A percentile compares a stretch with the other conserved stretches of the same genome.
Conservation (phyloP, 441 rosid species). For the Isatis lusitanica region DNA sequence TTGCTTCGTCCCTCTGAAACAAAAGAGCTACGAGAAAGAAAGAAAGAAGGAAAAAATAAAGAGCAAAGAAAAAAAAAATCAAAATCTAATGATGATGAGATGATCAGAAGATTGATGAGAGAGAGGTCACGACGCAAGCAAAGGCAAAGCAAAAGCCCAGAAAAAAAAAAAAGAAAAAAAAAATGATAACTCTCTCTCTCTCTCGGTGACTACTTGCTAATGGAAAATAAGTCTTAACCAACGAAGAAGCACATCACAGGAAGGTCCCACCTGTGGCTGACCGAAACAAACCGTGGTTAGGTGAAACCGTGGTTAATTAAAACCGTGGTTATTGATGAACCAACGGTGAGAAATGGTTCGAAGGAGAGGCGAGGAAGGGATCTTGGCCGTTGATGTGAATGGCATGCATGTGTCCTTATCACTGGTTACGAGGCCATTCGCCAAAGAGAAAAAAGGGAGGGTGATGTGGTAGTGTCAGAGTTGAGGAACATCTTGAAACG, state of each 20-base stretch:
- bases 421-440: constrained; percentile 46
- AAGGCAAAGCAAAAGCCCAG: constrained; percentile 18
- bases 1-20: constrained; percentile 13
- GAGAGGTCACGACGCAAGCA: constrained; percentile 25
- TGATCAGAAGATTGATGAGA: constrained; percentile 24
- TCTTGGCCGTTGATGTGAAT: constrained; percentile 49
- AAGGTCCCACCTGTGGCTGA: constrained; percentile 22
- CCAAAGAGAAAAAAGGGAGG: constrained; percentile 28
- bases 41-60: background rate
- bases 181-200: background rate
- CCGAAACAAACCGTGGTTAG: constrained; percentile 44
- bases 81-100: constrained; percentile 39
- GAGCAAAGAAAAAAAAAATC: constrained; percentile 18
- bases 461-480: constrained; percentile 30
- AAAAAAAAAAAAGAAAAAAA: background rate
- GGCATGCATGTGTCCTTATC: constrained; percentile 85
- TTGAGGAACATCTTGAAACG: background rate
- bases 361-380: constrained; percentile 35
- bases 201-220: constrained; percentile 12
- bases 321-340: constrained; percentile 44
- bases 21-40: background rate
- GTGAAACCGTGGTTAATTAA: background rate
- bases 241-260: constrained; percentile 22
- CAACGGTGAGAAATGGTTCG: constrained; percentile 37
- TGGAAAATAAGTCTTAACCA: constrained; percentile 29